Evolutionary conservation across 2,329 filamentous ascomycete species (phyloP), one percentile per base, ranked within the genome.

Genomic region (Fulvia fulva): DNA sequence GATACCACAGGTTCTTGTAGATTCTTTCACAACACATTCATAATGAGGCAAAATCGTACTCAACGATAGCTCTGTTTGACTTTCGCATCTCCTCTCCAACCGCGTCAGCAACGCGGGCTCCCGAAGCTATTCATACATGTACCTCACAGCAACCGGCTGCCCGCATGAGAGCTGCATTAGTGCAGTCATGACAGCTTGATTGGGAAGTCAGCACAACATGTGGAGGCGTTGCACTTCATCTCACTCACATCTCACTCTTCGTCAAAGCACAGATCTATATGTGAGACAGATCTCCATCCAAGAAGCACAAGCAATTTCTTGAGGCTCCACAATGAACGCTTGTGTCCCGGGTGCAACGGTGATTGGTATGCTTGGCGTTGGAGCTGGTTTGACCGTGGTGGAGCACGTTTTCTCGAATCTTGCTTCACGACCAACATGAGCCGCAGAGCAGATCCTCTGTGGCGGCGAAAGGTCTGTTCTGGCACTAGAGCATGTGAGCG

Each of bases 341-440:
- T 19, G 28, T 34, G 22, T 51, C 28, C 16, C 16, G 49, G 49
- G n/a, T 41, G 14, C n/a, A 41, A 41, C 37, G 45, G 19, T 25
- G 9, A 23, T 25, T 37, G 49, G 49, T 51, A 51, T 51, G 28
- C 49, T 51, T 51, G 49, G 49, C 49, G n/a, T 41, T 19, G 37
- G 37, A 51, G 49, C 49, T 34, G n/a, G 37, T 41, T 41, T 41
- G 37, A 41, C 37, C 14, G 34, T 16, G 34, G 34, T 16, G 34
- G 5, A 41, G 37, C 37, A 41, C 37, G 37, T 16, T 41, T 37
- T 37, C n/a, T n/a, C n/a, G n/a, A n/a, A n/a, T 14, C 1, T n/a
- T 37, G 34, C 37, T 41, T 19, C 37, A 41, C 7, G 14, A 41
- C 14, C 14, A 34, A 9, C 9, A 41, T 41, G 19, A 41, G 37